Base-by-base conservation (phyloP, 2,329 filamentous ascomycete species). In the Ambrosiella beaveri region DNA sequence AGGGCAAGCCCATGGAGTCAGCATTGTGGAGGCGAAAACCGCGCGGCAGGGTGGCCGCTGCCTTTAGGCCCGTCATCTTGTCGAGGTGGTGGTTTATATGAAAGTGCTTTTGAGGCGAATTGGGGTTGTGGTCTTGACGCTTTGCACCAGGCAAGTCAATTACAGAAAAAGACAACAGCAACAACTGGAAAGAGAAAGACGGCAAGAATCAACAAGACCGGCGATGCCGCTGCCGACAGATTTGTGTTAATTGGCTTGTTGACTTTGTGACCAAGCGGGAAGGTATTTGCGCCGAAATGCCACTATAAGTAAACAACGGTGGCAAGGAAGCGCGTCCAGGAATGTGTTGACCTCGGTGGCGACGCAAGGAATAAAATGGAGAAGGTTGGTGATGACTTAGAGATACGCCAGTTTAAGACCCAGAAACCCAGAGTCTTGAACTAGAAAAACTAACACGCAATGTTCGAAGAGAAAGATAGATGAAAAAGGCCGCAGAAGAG, bases 11-110 rank as follows among this genome's bases (percentile, higher is more conserved):
- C 65, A 53, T 69, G 66, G 47, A 68, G 62, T 67, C 68, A 57
- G 65, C 47, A 36, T 65, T 65, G 57, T 64, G 62, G 62, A 65
- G 68, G 62, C 70, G 69, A 63, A 72, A 71, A 61, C 68, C 71
- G 64, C 69, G 71, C 63, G 75, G 68, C 62, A 74, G 68, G 63
- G 71, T 70, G 61, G 72, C 69, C 65, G 71, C 68, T 59, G 71
- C 68, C 63, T 74, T 71, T 58, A 74, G 70, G 65, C 71, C 68
- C 65, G 71, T 68, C 76, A 78, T 77, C 59, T 57, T 66, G 63
- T 49, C n/a, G n/a, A 35, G 27, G 35, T 41, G 37, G 41, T 40
- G 15, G 47, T 13, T 40, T 47, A 13, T 37, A 27, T 47, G 19
- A 41, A 38, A 36, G 39, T 7, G 50, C 47, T 38, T n/a, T n/a